These are phyloP conservation scores for Drechslerella coelobrocha DNA, from an alignment of 2,329 filamentous ascomycete species.

Conservation along the genomic window DNA sequence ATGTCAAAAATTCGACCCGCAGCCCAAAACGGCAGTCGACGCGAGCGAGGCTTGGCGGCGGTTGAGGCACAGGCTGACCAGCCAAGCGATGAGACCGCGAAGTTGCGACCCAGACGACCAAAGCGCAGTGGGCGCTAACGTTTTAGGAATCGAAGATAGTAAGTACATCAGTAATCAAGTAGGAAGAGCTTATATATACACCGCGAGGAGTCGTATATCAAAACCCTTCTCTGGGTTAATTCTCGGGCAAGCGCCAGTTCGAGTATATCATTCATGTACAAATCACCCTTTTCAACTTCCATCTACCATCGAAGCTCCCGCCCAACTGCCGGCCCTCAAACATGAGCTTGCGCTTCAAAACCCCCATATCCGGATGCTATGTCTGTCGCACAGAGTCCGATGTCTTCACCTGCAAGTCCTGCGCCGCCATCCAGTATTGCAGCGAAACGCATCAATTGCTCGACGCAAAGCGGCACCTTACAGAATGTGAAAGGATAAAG, in stretches of 20 bases:
- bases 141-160: too few species aligned
- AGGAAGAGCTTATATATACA: too few species aligned
- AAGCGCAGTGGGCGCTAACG: too few species aligned
- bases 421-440: conserved; percentile 29
- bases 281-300: too few species aligned
- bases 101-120: too few species aligned
- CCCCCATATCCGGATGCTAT: conserved; percentile 12
- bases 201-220: too few species aligned
- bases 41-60: conserved; percentile 30
- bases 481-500: conserved; percentile 9
- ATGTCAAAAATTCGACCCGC: conserved; percentile 26
- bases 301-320: not conserved
- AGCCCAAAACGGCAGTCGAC: conserved; percentile 42
- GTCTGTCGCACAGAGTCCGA: conserved; percentile 2
- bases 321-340: not conserved
- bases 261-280: too few species aligned
- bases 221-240: too few species aligned
- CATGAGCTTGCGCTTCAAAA: conserved; percentile 4
- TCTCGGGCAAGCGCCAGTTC: too few species aligned
- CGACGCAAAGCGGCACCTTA: conserved; percentile 3
- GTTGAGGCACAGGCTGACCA: not conserved
- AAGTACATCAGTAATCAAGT: too few species aligned
- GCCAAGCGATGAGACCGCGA: not conserved
- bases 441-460: conserved; percentile 4
- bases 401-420: conserved; percentile 13